Percentiles rank a stretch among this genome's conserved stretches.
Evolutionary conservation across 176 grass and related monocot genomes (phyloP).

Genomic region (Ensete glaucum): DNA sequence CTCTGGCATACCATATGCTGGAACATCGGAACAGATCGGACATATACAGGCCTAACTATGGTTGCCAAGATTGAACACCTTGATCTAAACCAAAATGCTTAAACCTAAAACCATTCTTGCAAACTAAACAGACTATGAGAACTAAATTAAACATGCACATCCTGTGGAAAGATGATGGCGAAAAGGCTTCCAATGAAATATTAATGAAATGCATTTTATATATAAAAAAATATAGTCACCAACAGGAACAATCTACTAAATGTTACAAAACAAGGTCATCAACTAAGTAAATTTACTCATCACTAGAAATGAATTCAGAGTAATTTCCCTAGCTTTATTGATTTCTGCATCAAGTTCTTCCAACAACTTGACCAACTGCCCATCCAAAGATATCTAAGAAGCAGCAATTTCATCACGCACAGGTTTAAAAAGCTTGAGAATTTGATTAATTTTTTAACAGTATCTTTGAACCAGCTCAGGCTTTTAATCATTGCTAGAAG

Average conservation of each 20-base stretch:
- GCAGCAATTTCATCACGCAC: not conserved
- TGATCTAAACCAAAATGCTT: not conserved
- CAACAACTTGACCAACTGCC: constrained; percentile 25
- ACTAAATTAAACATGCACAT: not conserved
- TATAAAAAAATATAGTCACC: too few relatives aligned
- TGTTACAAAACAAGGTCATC: not conserved
- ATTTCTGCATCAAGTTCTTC: constrained; percentile 45
- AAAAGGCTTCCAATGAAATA: not conserved
- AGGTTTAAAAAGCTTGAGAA: constrained; percentile 8
- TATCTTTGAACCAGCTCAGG: constrained; percentile 3
- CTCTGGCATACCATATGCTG: too few relatives aligned
- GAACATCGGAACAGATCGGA: too few relatives aligned
- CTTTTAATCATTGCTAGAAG: not conserved
- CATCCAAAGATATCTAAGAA: constrained; percentile 3
- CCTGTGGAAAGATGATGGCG: not conserved
- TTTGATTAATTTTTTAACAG: not conserved
- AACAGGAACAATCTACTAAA: not conserved
- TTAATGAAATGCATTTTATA: not conserved
- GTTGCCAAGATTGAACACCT: too few relatives aligned
- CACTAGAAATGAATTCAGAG: constrained; percentile 67
- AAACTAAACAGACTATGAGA: not conserved
- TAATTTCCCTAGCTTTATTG: constrained; percentile 40
- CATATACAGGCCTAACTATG: too few relatives aligned
- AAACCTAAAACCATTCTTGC: not conserved
- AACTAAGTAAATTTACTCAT: constrained; percentile 85